Percentiles rank a stretch among this genome's conserved stretches.
Evolutionary conservation across 192 early-diverging fungal species (phyloP).

Genomic region (Linnemannia elongata): DNA sequence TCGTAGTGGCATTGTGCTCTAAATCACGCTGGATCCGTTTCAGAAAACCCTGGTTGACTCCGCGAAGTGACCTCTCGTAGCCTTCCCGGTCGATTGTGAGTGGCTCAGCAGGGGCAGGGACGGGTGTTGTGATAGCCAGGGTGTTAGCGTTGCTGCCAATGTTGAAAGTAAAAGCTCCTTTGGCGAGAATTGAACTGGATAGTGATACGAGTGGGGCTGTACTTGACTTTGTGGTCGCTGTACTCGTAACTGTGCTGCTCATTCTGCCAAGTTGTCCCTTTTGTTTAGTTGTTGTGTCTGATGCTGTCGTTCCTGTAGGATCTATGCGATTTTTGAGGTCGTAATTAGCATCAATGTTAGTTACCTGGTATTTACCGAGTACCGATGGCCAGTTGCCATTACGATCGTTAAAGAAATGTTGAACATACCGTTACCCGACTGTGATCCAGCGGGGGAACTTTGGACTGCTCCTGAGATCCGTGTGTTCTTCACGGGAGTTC

Average conservation of each 20-base stretch:
- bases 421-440: neutral
- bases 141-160: slow-evolving; percentile 35
- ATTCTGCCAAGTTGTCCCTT: neutral
- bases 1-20: slow-evolving; percentile 25
- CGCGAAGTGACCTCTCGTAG: slow-evolving; percentile 25
- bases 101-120: neutral
- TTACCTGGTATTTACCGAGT: neutral
- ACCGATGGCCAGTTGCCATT: neutral
- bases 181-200: slow-evolving; percentile 6
- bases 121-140: neutral
- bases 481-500: neutral
- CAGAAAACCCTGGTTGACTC: slow-evolving; percentile 31
- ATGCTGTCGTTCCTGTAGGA: neutral
- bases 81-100: slow-evolving; percentile 18
- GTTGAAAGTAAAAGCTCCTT: slow-evolving; percentile 38
- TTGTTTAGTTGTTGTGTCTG: neutral
- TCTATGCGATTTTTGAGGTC: neutral
- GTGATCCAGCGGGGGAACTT: neutral
- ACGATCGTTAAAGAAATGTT: neutral
- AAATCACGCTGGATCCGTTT: slow-evolving; percentile 40
- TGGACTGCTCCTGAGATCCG: neutral
- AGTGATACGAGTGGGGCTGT: neutral
- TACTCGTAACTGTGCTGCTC: neutral
- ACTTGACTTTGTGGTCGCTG: neutral
- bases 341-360: neutral